Conservation (phyloP, 129 eudicot genomes). For the Tagetes patula region DNA sequence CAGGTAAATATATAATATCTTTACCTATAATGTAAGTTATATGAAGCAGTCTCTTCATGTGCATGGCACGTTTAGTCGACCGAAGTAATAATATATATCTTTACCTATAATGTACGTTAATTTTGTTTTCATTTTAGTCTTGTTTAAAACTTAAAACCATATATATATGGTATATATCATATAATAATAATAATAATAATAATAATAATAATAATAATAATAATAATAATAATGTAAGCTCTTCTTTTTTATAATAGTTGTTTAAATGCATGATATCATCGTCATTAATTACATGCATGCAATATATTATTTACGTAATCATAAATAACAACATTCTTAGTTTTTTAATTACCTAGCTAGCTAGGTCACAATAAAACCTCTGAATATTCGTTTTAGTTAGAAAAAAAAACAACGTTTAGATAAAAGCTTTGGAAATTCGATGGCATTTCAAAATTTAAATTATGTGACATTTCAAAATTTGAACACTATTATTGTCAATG, state of each 20-base stretch:
- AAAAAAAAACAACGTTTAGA: too few relatives aligned
- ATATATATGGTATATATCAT: too few relatives aligned
- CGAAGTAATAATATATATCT: slow-evolving; percentile 7
- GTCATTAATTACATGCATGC: background rate
- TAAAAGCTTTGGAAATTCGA: background rate
- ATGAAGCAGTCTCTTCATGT: slow-evolving; percentile 16
- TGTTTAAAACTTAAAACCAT: too few relatives aligned
- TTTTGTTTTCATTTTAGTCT: background rate
- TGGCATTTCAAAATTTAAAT: slow-evolving; percentile 5
- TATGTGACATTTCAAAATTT: slow-evolving; percentile 6
- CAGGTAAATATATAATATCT: slow-evolving; percentile 3
- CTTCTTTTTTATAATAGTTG: background rate
- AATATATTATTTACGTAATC: background rate
- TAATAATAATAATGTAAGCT: too few relatives aligned
- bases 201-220: too few relatives aligned
- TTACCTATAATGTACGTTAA: background rate
- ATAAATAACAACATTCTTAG: too few relatives aligned
- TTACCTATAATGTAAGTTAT: background rate
- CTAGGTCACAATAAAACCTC: too few relatives aligned
- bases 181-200: too few relatives aligned
- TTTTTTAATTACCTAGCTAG: too few relatives aligned
- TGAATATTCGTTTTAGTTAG: too few relatives aligned
- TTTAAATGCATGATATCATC: background rate
- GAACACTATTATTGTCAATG: background rate
- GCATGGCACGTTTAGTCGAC: background rate